A percentile compares a stretch with the other conserved stretches of the same genome.
Conservation (phyloP, 345 rosid genomes). For the Boechera stricta region DNA sequence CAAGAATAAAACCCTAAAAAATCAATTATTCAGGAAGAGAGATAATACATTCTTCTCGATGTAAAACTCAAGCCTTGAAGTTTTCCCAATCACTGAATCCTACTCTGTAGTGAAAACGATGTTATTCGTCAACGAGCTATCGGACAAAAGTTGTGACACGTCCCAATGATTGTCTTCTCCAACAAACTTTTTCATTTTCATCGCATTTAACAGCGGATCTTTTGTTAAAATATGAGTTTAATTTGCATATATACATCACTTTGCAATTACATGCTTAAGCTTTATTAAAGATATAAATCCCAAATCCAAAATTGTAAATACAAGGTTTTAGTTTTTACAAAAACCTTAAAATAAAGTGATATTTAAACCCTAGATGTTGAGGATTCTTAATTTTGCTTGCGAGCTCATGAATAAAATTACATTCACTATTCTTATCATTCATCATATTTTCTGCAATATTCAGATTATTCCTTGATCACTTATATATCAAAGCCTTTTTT, state of each 20-base stretch:
- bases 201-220: no score
- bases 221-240: no score
- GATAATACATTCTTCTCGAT: background rate
- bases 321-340: background rate
- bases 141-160: slow-evolving; percentile 16
- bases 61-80: background rate
- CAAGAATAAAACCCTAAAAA: no score
- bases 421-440: background rate
- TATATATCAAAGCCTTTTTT: background rate
- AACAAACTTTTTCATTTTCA: background rate
- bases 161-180: slow-evolving; percentile 1
- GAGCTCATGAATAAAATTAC: background rate
- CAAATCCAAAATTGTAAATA: background rate
- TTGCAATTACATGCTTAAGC: no score
- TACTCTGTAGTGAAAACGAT: slow-evolving; percentile 16
- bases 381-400: background rate
- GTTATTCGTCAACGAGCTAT: slow-evolving; percentile 34
- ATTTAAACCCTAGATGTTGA: background rate
- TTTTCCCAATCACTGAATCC: background rate
- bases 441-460: background rate
- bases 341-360: background rate
- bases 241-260: no score
- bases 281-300: background rate
- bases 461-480: background rate
- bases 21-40: no score